Conservation (phyloP, 2,329 filamentous ascomycete genomes). For the Tolypocladium ophioglossoides region DNA sequence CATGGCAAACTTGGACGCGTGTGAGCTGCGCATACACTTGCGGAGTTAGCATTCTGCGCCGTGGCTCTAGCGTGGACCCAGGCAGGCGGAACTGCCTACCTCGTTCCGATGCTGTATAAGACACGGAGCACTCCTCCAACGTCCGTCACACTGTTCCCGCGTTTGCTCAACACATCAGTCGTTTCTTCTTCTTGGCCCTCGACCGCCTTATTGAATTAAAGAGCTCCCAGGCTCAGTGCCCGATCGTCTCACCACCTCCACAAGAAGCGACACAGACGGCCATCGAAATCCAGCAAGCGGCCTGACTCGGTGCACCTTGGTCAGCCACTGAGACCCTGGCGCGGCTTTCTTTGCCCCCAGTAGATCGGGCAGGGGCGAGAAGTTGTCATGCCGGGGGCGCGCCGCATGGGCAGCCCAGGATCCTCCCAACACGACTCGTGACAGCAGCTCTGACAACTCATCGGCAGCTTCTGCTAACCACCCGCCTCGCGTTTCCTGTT, state of each 20-base stretch:
- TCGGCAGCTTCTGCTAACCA: constrained; percentile 15
- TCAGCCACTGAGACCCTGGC: constrained; percentile 27
- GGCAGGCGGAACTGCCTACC: constrained; percentile 1
- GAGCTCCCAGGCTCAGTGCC: neutral
- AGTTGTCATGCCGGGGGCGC: constrained; percentile 25
- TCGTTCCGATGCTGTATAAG: constrained; percentile 5
- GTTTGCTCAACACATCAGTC: neutral
- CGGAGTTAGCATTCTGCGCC: neutral
- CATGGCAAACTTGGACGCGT: neutral
- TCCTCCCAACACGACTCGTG: constrained; percentile 28
- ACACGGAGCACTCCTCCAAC: neutral
- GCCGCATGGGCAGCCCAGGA: constrained; percentile 26
- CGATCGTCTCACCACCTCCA: constrained; percentile 1
- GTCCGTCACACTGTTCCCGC: neutral
- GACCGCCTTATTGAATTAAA: neutral
- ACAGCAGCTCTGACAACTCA: constrained; percentile 26
- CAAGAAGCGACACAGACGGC: neutral
- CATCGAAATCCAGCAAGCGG: constrained; percentile 1
- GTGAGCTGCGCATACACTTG: neutral
- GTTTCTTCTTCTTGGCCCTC: neutral
- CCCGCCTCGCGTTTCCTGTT: constrained; percentile 1
- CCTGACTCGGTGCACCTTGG: constrained; percentile 9
- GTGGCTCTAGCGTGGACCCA: constrained; percentile 2
- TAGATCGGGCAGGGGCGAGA: constrained; percentile 29
- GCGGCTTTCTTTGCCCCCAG: constrained; percentile 25